Conservation (phyloP, 371 early-diverging fungal species). For the Rhizomucor miehei region DNA sequence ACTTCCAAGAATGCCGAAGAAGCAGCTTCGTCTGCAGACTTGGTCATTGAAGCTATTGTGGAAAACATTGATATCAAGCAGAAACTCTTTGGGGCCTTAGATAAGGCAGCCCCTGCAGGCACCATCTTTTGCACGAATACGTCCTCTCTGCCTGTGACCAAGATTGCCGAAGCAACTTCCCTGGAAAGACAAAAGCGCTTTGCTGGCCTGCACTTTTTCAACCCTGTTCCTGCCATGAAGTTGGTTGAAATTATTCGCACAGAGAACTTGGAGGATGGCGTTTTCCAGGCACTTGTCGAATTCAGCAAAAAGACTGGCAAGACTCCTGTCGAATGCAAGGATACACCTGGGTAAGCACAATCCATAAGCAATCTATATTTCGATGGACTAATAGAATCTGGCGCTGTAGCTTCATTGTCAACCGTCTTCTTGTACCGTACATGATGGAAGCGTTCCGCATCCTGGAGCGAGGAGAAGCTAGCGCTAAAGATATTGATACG, state of each 20-base stretch:
- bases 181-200: constrained; percentile 57
- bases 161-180: constrained; percentile 73
- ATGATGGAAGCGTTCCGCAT: constrained; percentile 92
- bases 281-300: constrained; percentile 58
- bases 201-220: constrained; percentile 95
- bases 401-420: constrained; percentile 85
- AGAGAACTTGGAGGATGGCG: constrained; percentile 55
- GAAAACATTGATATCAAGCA: constrained; percentile 91
- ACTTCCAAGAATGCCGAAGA: constrained; percentile 59
- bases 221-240: constrained; percentile 97
- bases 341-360: constrained; percentile 85
- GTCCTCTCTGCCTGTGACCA: constrained; percentile 80
- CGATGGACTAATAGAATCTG: neutral
- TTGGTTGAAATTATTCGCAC: constrained; percentile 92
- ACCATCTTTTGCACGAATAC: constrained; percentile 93
- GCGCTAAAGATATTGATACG: constrained; percentile 85
- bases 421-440: constrained; percentile 94
- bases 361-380: too few relatives aligned
- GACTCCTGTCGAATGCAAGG: constrained; percentile 91
- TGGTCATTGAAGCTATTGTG: constrained; percentile 94
- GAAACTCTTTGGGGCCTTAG: constrained; percentile 68
- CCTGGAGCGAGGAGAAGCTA: constrained; percentile 89
- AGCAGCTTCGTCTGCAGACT: constrained; percentile 58
- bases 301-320: constrained; percentile 79
- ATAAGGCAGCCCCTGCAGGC: constrained; percentile 67